Percentiles rank a stretch among this genome's conserved stretches.
phyloP scores from a whole-genome alignment of 2,329 filamentous ascomycete species.

The Tolypocladium amazonense region DNA sequence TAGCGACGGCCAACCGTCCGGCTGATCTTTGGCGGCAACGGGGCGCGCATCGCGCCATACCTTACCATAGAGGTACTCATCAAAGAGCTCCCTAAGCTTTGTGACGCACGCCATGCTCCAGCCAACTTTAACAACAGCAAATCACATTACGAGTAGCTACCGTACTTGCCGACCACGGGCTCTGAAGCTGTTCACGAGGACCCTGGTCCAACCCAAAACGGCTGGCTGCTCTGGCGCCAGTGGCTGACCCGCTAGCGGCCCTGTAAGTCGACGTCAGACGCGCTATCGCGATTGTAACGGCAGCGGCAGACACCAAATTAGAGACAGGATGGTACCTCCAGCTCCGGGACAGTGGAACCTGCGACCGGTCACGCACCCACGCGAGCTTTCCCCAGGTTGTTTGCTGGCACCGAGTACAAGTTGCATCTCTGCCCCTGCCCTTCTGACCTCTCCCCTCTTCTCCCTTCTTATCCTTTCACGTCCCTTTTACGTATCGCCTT shows the following conservation, averaged over 20 bases:
- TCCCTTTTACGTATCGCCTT: neutral
- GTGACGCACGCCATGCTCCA: neutral
- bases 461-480: constrained; percentile 1
- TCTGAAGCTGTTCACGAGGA: neutral
- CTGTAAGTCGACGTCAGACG: neutral
- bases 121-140: neutral
- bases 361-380: neutral
- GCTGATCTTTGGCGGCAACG: neutral
- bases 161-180: neutral
- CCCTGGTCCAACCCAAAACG: neutral
- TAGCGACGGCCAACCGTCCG: neutral
- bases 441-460: neutral
- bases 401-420: neutral
- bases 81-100: neutral
- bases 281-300: neutral
- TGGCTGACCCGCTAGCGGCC: neutral
- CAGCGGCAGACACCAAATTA: neutral
- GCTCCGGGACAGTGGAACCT: neutral
- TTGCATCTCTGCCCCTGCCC: constrained; percentile 3
- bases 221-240: neutral
- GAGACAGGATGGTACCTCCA: neutral
- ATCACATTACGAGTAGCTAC: neutral
- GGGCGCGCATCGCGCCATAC: neutral
- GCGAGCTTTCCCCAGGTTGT: constrained; percentile 1
- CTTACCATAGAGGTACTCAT: too few species aligned